phyloP scores from a whole-genome alignment of 345 rosid species.

The Rhizophora mangle region DNA sequence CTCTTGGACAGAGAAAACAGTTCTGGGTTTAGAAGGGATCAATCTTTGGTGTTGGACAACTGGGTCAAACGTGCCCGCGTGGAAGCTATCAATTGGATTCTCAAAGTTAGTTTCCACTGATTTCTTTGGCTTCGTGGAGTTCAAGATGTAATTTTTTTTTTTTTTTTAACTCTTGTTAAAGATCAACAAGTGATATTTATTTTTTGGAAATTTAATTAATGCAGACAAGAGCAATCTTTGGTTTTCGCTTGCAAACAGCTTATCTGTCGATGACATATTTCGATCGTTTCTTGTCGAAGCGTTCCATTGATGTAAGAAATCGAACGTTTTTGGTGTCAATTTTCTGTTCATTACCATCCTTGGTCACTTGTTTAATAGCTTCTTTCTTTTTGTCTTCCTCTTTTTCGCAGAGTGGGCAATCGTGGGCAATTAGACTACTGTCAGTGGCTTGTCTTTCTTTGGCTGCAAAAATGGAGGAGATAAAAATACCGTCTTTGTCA shows the following conservation, averaged over 20 bases:
- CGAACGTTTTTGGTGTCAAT: background rate
- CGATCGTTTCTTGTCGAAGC: slow-evolving; percentile 50
- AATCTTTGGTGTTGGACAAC: slow-evolving; percentile 20
- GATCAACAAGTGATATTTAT: background rate
- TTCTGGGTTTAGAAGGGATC: slow-evolving; percentile 27
- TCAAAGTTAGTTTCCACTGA: slow-evolving; percentile 35
- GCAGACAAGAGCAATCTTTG: slow-evolving; percentile 42
- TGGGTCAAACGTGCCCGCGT: slow-evolving; percentile 37
- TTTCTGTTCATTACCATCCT: background rate
- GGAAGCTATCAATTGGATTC: slow-evolving; percentile 53
- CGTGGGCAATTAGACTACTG: slow-evolving; percentile 83
- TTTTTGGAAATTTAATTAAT: slow-evolving; percentile 6
- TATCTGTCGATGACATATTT: slow-evolving; percentile 51
- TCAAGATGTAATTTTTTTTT: background rate
- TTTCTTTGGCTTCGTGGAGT: background rate
- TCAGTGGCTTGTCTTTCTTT: slow-evolving; percentile 83
- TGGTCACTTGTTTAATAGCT: background rate
- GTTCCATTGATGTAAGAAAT: slow-evolving; percentile 41
- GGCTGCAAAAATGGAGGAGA: slow-evolving; percentile 94
- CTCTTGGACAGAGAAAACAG: slow-evolving; percentile 38
- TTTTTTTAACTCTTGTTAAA: background rate
- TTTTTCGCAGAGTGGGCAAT: slow-evolving; percentile 46
- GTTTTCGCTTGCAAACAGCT: slow-evolving; percentile 49
- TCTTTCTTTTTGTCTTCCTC: background rate
- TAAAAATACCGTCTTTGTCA: slow-evolving; percentile 61